A percentile compares a stretch with the other conserved stretches of the same genome.
Conservation (phyloP, 192 early-diverging fungal species). For the Thamnidium elegans region DNA sequence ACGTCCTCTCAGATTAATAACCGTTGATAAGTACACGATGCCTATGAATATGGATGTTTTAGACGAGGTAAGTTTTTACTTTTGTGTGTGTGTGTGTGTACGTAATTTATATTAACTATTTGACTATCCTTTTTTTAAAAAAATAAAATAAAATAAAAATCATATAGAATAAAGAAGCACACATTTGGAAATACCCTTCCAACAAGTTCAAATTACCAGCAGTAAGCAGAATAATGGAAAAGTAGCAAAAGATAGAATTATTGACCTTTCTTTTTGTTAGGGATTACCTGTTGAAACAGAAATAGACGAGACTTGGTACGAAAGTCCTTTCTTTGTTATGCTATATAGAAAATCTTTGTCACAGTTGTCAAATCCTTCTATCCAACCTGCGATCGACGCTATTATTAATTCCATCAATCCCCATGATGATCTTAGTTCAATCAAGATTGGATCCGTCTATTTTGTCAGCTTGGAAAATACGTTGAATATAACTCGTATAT, state of each 20-base stretch:
- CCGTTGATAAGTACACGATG: slow-evolving; percentile 5
- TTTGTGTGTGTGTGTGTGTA: background rate
- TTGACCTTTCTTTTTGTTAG: background rate
- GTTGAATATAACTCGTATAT: background rate
- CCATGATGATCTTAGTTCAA: no score
- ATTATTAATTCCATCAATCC: background rate
- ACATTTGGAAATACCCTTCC: background rate
- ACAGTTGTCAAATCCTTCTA: background rate
- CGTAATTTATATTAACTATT: background rate
- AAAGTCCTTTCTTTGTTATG: slow-evolving; percentile 2
- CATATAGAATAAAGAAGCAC: background rate
- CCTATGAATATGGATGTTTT: slow-evolving; percentile 5
- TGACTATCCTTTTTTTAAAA: background rate
- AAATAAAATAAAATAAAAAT: background rate
- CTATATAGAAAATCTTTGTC: background rate
- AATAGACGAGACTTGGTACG: background rate
- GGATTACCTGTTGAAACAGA: background rate
- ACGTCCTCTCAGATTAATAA: background rate
- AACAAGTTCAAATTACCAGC: background rate
- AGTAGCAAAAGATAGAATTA: background rate
- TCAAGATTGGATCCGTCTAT: background rate
- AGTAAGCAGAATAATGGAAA: no score
- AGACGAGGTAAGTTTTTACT: slow-evolving; percentile 1
- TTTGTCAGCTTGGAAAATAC: background rate
- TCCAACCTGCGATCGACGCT: background rate